Evolutionary conservation across 805 yeast species (phyloP).

Genomic region (Candida sanyiensis): DNA sequence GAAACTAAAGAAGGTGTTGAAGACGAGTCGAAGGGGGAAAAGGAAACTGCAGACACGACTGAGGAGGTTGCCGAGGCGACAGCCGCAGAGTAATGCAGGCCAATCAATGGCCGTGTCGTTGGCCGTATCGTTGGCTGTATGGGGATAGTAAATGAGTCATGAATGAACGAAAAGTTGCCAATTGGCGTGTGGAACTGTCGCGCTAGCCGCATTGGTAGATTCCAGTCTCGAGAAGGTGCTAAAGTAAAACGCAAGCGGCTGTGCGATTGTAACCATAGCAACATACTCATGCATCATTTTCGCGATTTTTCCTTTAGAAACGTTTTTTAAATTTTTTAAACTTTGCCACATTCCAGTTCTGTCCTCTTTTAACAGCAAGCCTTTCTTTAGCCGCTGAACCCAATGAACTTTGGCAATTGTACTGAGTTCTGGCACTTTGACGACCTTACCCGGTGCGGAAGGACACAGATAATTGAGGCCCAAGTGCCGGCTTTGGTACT

Average conservation of each 20-base stretch:
- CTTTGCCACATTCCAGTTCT: too few species aligned
- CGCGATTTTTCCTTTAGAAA: neutral
- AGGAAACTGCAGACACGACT: slow-evolving; percentile 7
- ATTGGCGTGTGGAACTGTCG: neutral
- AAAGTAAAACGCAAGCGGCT: too few species aligned
- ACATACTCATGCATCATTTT: neutral
- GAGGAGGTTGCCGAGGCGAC: slow-evolving; percentile 12
- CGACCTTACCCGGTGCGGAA: slow-evolving; percentile 51
- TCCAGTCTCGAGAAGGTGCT: too few species aligned
- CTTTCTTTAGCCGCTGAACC: too few species aligned
- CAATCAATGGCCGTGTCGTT: too few species aligned
- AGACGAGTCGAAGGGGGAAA: slow-evolving; percentile 19
- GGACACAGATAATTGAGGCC: slow-evolving; percentile 35
- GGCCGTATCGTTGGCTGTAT: too few species aligned
- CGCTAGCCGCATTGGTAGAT: neutral
- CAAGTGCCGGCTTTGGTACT: slow-evolving; percentile 33
- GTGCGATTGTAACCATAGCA: neutral
- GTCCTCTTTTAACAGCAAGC: too few species aligned
- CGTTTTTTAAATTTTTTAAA: neutral
- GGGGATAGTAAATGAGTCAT: neutral
- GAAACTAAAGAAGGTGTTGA: slow-evolving; percentile 28
- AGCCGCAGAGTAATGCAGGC: neutral
- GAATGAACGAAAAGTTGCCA: neutral
- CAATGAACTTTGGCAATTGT: too few species aligned
- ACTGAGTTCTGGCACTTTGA: slow-evolving; percentile 48